Percentiles rank a stretch among this genome's conserved stretches.
These are phyloP conservation scores for Zychaea mexicana DNA, from an alignment of 371 early-diverging fungal genomes.

Conservation along the genomic window DNA sequence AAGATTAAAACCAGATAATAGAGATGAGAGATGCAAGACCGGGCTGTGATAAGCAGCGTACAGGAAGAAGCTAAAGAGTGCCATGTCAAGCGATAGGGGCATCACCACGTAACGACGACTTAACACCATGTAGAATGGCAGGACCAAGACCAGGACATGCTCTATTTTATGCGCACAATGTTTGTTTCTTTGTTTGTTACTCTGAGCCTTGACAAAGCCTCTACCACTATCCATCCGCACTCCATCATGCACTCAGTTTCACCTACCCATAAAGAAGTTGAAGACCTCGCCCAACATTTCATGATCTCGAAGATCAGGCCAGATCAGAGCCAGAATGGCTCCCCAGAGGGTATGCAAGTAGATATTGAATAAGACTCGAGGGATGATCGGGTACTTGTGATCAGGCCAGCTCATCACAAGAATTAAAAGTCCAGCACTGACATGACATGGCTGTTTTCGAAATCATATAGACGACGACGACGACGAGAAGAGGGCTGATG, in stretches of 20 bases:
- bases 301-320: conserved; percentile 59
- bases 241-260: neutral
- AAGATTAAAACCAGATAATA: conserved; percentile 55
- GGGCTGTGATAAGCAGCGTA: conserved; percentile 60
- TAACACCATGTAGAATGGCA: conserved; percentile 54
- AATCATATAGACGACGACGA: neutral
- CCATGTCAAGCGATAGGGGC: conserved; percentile 48
- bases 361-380: conserved; percentile 55
- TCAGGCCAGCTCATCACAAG: conserved; percentile 53
- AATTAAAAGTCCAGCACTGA: conserved; percentile 52
- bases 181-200: neutral
- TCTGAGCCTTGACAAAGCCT: too few relatives aligned
- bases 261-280: conserved; percentile 60
- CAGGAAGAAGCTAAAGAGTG: conserved; percentile 53
- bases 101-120: conserved; percentile 53
- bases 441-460: conserved; percentile 59
- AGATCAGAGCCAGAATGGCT: conserved; percentile 47
- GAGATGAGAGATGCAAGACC: conserved; percentile 48
- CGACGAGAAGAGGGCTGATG: neutral
- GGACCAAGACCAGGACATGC: conserved; percentile 47
- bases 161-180: conserved; percentile 27
- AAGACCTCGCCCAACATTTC: conserved; percentile 55
- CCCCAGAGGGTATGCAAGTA: conserved; percentile 63
- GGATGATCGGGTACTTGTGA: conserved; percentile 33
- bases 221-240: too few relatives aligned